Evolutionary conservation across 768 basidiomycete genomes (phyloP).

Genomic region (Lactifluus echinatus): DNA sequence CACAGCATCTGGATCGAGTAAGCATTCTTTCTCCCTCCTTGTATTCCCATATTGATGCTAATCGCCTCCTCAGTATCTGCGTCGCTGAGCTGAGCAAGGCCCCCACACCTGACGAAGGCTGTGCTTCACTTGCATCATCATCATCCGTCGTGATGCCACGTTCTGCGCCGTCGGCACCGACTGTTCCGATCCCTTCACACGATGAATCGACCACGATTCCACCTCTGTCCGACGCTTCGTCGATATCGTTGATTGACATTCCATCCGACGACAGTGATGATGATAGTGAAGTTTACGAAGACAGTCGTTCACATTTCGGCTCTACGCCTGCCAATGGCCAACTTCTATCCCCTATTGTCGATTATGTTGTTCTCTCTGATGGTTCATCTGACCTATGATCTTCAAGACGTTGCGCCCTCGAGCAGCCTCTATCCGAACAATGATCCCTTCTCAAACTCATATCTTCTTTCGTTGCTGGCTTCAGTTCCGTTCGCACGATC

Average conservation of each 20-base stretch:
- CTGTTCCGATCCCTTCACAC: constrained; percentile 12
- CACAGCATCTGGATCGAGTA: constrained; percentile 75
- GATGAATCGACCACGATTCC: constrained; percentile 24
- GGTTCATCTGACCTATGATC: constrained; percentile 39
- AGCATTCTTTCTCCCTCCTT: constrained; percentile 25
- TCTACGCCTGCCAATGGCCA: constrained; percentile 19
- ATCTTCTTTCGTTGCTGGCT: background rate
- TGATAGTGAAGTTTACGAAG: constrained; percentile 50
- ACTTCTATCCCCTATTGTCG: constrained; percentile 29
- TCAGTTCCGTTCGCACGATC: background rate
- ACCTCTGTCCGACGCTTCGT: constrained; percentile 31
- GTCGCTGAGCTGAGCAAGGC: constrained; percentile 44
- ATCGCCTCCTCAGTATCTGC: constrained; percentile 40
- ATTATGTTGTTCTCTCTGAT: constrained; percentile 70
- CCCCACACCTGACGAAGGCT: constrained; percentile 26
- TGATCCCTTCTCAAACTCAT: background rate
- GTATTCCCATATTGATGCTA: background rate
- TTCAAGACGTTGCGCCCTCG: background rate
- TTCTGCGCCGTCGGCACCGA: constrained; percentile 8
- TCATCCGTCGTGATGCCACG: constrained; percentile 67
- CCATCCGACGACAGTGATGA: constrained; percentile 44
- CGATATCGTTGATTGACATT: constrained; percentile 52
- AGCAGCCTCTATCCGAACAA: background rate
- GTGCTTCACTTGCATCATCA: constrained; percentile 54
- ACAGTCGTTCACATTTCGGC: constrained; percentile 38